Evolutionary conservation across 371 early-diverging fungal species (phyloP), one percentile per base, ranked within the genome.

Genomic region (Zychaea mexicana): DNA sequence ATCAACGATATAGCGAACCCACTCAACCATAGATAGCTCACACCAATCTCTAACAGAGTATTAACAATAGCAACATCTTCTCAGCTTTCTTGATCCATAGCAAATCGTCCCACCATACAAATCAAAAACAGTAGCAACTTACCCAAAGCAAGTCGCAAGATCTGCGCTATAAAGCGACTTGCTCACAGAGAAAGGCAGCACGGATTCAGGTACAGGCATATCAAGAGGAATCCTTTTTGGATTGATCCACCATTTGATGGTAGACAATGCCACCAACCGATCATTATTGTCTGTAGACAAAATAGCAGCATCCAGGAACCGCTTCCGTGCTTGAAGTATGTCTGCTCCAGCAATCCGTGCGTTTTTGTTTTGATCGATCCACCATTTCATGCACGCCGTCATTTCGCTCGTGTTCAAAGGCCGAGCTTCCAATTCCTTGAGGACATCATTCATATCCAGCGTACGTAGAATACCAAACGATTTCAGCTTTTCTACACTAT

Each of bases 341-440:
- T 55, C 49, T 21, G 13, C 57, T 12, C 24, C 49, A 49, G 10
- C 17, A 32, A 47, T 38, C 1, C 19, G n/a, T 24, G 33, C 42
- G 24, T 28, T 46, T 19, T 64, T 71, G 60, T 66, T 71, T 39
- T 73, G 67, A 54, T 75, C 75, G 19, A 90, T 78, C 92, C 91
- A 94, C 95, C 95, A 95, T 64, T 82, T 82, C 72, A 95, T 77
- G 49, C 93, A 82, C 0, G 84, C 88, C 0, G 88, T 77, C 74
- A 89, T 84, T 64, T 94, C 93, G 0, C 66, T 67, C 15, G 66
- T 71, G 2, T 79, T 70, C 2, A 92, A 63, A 2, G 84, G 73
- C 0, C 91, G 71, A 33, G 71, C 70, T 38, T 82, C 76, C 5
- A 95, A 72, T 64, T 94, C 94, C 8, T 65, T 60, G 13, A 90